Percentiles rank a stretch among this genome's conserved stretches.
phyloP scores from a whole-genome alignment of 768 basidiomycete genomes.

The Podaxis sp. region DNA sequence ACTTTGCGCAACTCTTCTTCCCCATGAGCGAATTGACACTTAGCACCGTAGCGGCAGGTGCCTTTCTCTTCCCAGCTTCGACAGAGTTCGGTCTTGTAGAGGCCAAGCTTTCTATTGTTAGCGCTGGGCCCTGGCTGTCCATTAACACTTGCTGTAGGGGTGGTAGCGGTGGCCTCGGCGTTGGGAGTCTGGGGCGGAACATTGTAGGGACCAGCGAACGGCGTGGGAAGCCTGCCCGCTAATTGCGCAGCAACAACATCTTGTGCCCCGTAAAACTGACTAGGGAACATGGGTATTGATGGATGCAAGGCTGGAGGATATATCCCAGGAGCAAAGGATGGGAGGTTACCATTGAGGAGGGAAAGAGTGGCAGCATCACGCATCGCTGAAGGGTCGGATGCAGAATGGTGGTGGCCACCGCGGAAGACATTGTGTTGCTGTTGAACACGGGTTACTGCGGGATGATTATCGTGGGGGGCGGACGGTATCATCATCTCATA shows the following conservation, averaged over 20 bases:
- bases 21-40: constrained; percentile 94
- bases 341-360: constrained; percentile 55
- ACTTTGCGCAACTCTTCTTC: constrained; percentile 85
- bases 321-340: constrained; percentile 56
- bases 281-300: constrained; percentile 63
- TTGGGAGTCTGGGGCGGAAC: constrained; percentile 28
- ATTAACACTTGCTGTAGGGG: constrained; percentile 37
- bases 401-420: constrained; percentile 75
- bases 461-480: constrained; percentile 51
- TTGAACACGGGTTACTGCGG: constrained; percentile 73
- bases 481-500: constrained; percentile 78
- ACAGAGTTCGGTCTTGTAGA: constrained; percentile 91
- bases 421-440: constrained; percentile 78
- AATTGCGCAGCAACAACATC: constrained; percentile 58
- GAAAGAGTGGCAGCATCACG: constrained; percentile 71
- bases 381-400: constrained; percentile 76
- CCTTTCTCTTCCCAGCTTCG: constrained; percentile 94
- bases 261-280: constrained; percentile 64
- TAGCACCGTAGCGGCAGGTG: constrained; percentile 77
- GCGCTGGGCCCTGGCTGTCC: constrained; percentile 74
- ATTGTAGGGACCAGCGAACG: constrained; percentile 54
- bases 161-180: constrained; percentile 36
- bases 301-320: constrained; percentile 49
- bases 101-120: constrained; percentile 85
- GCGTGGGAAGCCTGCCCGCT: constrained; percentile 62